A percentile compares a stretch with the other conserved stretches of the same genome.
phyloP scores from a whole-genome alignment of 331 rosid genomes.

The Phaseolus coccineus region DNA sequence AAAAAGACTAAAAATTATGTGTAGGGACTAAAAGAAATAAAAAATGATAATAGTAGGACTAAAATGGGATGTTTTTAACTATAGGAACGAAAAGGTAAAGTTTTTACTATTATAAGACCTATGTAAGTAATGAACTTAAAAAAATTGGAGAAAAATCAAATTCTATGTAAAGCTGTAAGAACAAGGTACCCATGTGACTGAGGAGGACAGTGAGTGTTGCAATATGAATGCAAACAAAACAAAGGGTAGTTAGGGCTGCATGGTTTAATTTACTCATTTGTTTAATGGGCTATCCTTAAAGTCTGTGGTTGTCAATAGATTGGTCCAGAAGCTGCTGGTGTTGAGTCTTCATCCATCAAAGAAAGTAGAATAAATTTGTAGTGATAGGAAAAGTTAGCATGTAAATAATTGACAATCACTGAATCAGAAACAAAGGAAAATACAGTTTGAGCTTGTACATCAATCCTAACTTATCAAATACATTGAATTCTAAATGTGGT shows the following conservation, averaged over 20 bases:
- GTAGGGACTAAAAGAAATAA: no score
- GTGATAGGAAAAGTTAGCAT: neutral
- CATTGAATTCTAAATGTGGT: neutral
- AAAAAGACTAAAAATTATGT: no score
- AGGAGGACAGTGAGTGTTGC: neutral
- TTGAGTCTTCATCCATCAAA: neutral
- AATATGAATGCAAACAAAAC: conserved; percentile 25
- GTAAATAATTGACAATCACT: neutral
- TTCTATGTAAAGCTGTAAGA: conserved; percentile 10
- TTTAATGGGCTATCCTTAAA: neutral
- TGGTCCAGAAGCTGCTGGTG: conserved; percentile 6
- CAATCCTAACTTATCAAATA: neutral
- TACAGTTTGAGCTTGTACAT: neutral
- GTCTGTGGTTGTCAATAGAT: conserved; percentile 29
- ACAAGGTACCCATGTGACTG: neutral
- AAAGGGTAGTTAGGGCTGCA: neutral
- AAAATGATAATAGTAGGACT: no score
- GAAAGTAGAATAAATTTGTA: neutral
- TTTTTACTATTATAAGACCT: no score
- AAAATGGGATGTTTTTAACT: no score
- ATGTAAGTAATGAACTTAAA: no score
- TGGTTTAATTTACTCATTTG: neutral
- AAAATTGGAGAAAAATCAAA: neutral
- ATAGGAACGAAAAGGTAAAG: no score
- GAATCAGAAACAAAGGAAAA: conserved; percentile 1